Evolutionary conservation across 2,329 filamentous ascomycete genomes (phyloP).

Genomic region (Pestalotiopsis sp.): DNA sequence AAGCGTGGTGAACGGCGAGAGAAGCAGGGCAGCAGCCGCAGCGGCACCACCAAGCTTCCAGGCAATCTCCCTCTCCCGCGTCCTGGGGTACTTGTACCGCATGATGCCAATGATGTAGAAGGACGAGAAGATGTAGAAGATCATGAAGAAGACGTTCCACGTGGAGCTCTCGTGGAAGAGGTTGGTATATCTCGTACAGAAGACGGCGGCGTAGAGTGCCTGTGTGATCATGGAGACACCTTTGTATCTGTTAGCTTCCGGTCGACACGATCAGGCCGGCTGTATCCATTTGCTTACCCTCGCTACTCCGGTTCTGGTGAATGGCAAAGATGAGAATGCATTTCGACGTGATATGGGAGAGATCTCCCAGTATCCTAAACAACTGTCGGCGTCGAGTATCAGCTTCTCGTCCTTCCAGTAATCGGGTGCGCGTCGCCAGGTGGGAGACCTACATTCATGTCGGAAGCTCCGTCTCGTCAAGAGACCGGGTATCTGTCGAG

Average conservation of each 20-base stretch:
- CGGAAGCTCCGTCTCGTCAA: not conserved
- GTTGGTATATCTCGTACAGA: constrained; percentile 85
- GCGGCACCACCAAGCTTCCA: constrained; percentile 85
- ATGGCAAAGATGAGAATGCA: constrained; percentile 90
- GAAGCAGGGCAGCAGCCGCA: constrained; percentile 63
- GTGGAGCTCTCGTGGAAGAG: constrained; percentile 61
- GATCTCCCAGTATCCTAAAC: constrained; percentile 80
- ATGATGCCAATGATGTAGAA: constrained; percentile 88
- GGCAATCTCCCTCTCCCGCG: constrained; percentile 87
- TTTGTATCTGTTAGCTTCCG: constrained; percentile 31
- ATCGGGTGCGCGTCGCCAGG: too few relatives aligned
- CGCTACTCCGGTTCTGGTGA: constrained; percentile 83
- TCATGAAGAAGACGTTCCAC: constrained; percentile 85
- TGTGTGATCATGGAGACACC: constrained; percentile 92
- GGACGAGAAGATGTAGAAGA: constrained; percentile 84
- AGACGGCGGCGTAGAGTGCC: constrained; percentile 83
- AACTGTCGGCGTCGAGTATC: constrained; percentile 37
- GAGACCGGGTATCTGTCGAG: not conserved
- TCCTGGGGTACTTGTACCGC: constrained; percentile 83
- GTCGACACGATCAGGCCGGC: not conserved
- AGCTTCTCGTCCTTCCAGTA: not conserved
- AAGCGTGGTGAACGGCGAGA: constrained; percentile 74
- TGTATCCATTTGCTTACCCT: constrained; percentile 55
- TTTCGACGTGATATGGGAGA: constrained; percentile 85
- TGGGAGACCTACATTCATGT: constrained; percentile 3